Conservation (phyloP, 192 early-diverging fungal genomes). For the Coemansia sp. region DNA sequence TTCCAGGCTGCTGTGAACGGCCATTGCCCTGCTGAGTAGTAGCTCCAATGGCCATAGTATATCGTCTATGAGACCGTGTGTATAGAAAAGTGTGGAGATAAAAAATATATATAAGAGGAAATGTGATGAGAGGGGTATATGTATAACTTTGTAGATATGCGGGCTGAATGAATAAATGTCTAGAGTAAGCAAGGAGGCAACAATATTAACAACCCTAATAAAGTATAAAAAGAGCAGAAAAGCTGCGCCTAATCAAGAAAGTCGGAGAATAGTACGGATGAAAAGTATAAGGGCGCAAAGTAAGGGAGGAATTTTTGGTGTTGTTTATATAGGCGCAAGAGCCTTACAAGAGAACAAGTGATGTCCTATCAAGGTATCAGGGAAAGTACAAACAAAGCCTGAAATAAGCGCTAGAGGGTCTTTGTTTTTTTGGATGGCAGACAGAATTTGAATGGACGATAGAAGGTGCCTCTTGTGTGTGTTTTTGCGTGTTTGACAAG, state of each 20-base stretch:
- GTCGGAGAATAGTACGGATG: neutral
- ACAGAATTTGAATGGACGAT: neutral
- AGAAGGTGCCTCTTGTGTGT: too few species aligned
- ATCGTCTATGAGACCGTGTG: neutral
- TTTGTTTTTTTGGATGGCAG: neutral
- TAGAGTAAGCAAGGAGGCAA: neutral
- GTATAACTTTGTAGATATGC: neutral
- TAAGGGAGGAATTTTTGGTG: neutral
- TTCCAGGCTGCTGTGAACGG: slow-evolving; percentile 17
- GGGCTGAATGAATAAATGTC: neutral
- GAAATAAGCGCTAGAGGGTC: neutral
- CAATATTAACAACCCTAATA: neutral
- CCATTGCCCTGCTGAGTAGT: neutral
- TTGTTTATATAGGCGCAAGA: neutral
- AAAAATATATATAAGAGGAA: neutral
- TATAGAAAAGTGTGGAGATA: neutral
- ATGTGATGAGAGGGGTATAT: neutral
- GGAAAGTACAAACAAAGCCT: neutral
- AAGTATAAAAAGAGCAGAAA: neutral
- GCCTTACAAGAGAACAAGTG: neutral
- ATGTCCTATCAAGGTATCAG: neutral
- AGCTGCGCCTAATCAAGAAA: neutral
- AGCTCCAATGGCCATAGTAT: neutral
- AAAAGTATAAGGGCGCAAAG: neutral
- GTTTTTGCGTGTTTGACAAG: neutral